A percentile compares a stretch with the other conserved stretches of the same genome.
phyloP scores from a whole-genome alignment of 345 rosid genomes.

The Psidium friedrichsthalianum region DNA sequence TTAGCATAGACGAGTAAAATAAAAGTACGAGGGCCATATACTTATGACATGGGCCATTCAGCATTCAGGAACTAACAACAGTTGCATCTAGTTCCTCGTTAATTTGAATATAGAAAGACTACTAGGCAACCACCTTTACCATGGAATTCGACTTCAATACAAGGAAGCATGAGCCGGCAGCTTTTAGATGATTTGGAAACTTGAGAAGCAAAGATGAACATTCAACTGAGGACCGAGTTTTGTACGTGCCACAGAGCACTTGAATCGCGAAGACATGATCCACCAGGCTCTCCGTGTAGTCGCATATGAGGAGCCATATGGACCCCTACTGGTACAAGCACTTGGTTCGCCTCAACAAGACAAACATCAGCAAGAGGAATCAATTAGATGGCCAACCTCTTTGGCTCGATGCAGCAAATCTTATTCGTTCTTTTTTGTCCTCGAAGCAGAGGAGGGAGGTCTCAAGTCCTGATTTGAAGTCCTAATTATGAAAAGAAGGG shows the following conservation, averaged over 20 bases:
- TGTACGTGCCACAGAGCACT: neutral
- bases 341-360: neutral
- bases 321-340: neutral
- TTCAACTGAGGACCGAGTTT: neutral
- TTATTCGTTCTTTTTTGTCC: conserved; percentile 65
- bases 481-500: conserved; percentile 73
- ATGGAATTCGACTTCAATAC: neutral
- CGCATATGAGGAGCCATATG: neutral
- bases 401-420: neutral
- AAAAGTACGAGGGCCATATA: neutral
- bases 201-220: neutral
- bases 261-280: neutral
- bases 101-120: neutral
- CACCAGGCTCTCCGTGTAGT: neutral
- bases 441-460: conserved; percentile 26
- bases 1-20: neutral
- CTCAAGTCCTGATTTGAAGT: conserved; percentile 38
- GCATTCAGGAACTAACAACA: neutral
- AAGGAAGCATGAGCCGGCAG: neutral
- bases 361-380: neutral
- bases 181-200: neutral
- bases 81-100: neutral
- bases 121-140: neutral
- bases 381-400: neutral
- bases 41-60: neutral